Base-by-base conservation (phyloP, 148 eudicot species). In the Suaeda aralocaspica region DNA sequence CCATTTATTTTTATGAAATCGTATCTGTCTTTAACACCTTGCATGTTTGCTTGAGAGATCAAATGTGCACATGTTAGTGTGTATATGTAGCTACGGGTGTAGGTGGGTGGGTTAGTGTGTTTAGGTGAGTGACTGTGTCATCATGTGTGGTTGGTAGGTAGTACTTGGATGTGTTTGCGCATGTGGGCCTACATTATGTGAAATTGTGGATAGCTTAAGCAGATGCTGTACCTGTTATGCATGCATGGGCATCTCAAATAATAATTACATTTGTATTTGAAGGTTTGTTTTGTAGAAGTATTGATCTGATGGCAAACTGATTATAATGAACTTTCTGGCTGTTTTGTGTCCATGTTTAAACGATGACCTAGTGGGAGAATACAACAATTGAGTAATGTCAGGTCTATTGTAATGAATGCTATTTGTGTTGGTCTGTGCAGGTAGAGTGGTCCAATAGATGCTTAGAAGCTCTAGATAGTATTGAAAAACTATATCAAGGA, bases 391-490 rank as follows among this genome's bases (percentile, higher is more conserved):
- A 52, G 26, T 29, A 39, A 15, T 7, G 15, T 24, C 7, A 39
- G 50, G 33, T 41, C 6, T 9, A 26, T 49, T 21, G 31, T 55
- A n/a, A 58, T 63, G 61, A 13, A 49, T 12, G 5, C 31, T 33
- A 33, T 65, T 12, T 52, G 26, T n/a, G 21, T 63, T 44, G 71
- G 8, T 24, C 66, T 77, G 69, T 69, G 72, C 88, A 92, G 98
- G 80, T 87, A 48, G 98, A 92, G 72, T 92, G 96, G 94, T 84
- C 86, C 68, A 85, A 77, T 75, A 81, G 70, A 58, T 90, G 94
- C 82, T 75, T 75, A 72, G 86, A 88, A 74, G 92, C 90, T 55
- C 69, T 92, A 73, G 83, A 85, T 65, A 86, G 81, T 75, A 84
- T 87, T 59, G 86, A 88, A 82, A 84, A 72, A 78, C 74, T 82